Base-by-base conservation (phyloP, 1,139 yeast genomes). In the Saccharomyces pastorianus region DNA sequence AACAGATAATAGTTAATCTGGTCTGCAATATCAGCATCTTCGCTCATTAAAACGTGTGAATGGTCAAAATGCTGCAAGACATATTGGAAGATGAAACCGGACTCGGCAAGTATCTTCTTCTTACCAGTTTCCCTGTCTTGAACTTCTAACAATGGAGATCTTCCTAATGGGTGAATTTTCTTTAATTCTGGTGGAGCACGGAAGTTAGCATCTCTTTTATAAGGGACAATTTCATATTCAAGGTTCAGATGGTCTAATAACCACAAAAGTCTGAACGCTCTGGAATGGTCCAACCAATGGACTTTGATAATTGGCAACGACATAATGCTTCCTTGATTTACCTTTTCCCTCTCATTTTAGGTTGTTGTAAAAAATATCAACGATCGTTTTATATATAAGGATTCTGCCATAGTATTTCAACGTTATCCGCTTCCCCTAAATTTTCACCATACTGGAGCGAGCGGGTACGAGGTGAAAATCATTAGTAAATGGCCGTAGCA, bases 231-330 rank as follows among this genome's bases (percentile, higher is more conserved):
- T 46, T 79, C 80, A 61, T 81, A 83, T 52, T 78, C 77, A 14
- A 83, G 64, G 29, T 74, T 73, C 17, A 82, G 69, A 51, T 79
- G 76, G 56, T 81, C 85, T 25, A 82, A 68, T 34, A 80, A 67
- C 84, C 85, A 82, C 47, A 78, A 62, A 17, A 81, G 72, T 53
- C 86, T 71, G 53, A 76, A 77, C 2, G 85, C 72, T 55, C 87
- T 73, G 9, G 85, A 80, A 42, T 76, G 72, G 59, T 78, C 76
- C 57, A 82, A 74, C 79, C 81, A 65, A 56, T 70, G 67, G 25
- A 70, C 64, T 50, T 62, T 64, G 23, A 70, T 60, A 13, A 55
- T 53, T 13, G 56, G 59, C 14, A 34, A 25, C 26, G 59, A 53
- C 61, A 58, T 58, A 13, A 31, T 25, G n/a, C 25, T 29, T 29